Conservation (phyloP, 345 rosid genomes). For the Balakata baccata region DNA sequence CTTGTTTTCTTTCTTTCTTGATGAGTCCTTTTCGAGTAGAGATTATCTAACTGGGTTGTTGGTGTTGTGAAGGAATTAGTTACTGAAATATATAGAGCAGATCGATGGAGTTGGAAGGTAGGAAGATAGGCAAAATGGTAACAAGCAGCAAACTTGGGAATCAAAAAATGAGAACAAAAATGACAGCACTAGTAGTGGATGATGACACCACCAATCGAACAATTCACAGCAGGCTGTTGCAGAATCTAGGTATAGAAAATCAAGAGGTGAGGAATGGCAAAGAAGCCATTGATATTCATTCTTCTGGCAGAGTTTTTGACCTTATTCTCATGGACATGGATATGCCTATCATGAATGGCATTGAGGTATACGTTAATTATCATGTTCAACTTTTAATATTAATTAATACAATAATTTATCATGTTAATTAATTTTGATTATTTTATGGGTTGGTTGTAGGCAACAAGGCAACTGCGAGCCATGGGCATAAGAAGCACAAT, state of each 20-base stretch:
- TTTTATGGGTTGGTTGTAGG: conserved; percentile 33
- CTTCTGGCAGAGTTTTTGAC: conserved; percentile 56
- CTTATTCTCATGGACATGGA: conserved; percentile 87
- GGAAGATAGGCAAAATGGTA: not conserved
- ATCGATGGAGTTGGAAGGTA: not conserved
- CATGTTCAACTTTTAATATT: not conserved
- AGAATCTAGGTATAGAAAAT: conserved; percentile 50
- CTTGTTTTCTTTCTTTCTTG: no score
- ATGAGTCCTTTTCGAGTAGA: not conserved
- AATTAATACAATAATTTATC: not conserved
- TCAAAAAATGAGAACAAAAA: not conserved
- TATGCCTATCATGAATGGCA: conserved; percentile 87
- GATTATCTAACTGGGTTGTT: no score
- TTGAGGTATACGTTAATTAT: conserved; percentile 58
- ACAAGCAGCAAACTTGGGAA: not conserved
- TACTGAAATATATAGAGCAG: no score
- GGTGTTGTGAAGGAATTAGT: no score
- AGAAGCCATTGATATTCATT: conserved; percentile 65
- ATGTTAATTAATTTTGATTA: not conserved
- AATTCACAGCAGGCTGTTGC: conserved; percentile 50
- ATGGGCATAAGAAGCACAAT: conserved; percentile 71
- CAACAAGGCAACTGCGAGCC: conserved; percentile 57
- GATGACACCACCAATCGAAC: conserved; percentile 45
- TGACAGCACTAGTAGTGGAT: conserved; percentile 66
- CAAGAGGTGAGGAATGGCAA: conserved; percentile 55